Evolutionary conservation across 306 rosid species (phyloP).

Genomic region (Quillaja saponaria): DNA sequence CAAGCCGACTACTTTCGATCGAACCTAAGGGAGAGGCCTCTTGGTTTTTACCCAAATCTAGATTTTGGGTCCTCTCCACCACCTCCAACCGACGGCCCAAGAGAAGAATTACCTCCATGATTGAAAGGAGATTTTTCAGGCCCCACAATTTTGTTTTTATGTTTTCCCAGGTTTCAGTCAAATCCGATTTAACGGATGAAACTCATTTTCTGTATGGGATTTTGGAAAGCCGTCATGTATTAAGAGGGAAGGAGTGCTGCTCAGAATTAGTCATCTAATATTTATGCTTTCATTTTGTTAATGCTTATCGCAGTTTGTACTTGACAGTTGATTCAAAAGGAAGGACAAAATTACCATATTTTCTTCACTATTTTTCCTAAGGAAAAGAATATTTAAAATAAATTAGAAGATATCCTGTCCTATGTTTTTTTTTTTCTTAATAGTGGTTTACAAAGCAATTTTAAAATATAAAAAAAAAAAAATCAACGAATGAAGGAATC

Average conservation of each 20-base stretch:
- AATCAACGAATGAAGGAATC: no score
- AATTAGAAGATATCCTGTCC: no score
- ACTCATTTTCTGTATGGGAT: conserved; percentile 28
- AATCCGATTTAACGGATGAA: conserved; percentile 26
- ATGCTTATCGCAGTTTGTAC: conserved; percentile 2
- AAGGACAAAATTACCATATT: no score
- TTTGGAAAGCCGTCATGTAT: conserved; percentile 32
- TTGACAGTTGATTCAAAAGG: no score
- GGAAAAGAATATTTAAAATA: no score
- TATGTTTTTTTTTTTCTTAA: no score
- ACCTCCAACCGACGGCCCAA: conserved; percentile 41
- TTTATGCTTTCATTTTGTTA: conserved; percentile 65
- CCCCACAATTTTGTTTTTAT: conserved; percentile 18
- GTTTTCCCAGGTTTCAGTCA: conserved; percentile 26
- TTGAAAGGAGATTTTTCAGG: conserved; percentile 36
- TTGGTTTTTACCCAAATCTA: conserved; percentile 70
- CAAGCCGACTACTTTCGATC: conserved; percentile 85
- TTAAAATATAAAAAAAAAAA: no score
- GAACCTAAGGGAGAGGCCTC: conserved; percentile 77
- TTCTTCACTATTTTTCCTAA: no score
- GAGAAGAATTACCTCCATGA: conserved; percentile 53
- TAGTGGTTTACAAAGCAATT: no score
- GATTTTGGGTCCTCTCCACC: conserved; percentile 60
- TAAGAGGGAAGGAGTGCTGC: no score
- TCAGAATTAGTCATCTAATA: conserved; percentile 45